Evolutionary conservation across 192 early-diverging fungal species (phyloP).

Genomic region (Backusella morwellensis): DNA sequence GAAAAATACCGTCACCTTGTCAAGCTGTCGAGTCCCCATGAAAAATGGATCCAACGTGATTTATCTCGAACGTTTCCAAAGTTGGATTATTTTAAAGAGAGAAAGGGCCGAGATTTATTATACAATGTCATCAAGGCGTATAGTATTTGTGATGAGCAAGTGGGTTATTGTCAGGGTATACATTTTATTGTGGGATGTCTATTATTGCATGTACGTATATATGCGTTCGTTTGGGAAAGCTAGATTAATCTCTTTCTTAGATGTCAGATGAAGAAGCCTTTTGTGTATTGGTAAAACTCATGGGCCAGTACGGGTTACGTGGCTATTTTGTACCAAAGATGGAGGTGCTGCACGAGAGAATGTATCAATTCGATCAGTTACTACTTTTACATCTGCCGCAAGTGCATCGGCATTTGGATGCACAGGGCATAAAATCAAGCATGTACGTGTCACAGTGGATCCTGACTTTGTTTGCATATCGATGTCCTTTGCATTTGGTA

Average conservation of each 20-base stretch:
- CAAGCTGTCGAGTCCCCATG: slow-evolving; percentile 61
- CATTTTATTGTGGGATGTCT: slow-evolving; percentile 91
- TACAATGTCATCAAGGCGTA: slow-evolving; percentile 94
- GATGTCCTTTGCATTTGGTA: slow-evolving; percentile 90
- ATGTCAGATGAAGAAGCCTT: slow-evolving; percentile 99
- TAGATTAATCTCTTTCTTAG: slow-evolving; percentile 37
- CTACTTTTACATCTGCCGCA: slow-evolving; percentile 78
- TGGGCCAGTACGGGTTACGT: slow-evolving; percentile 86
- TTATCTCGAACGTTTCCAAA: slow-evolving; percentile 91
- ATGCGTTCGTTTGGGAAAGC: too few species aligned
- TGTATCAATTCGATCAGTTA: slow-evolving; percentile 90
- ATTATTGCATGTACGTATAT: slow-evolving; percentile 59
- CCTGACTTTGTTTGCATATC: slow-evolving; percentile 98
- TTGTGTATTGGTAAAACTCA: slow-evolving; percentile 85
- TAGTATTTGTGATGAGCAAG: slow-evolving; percentile 84
- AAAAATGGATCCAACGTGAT: slow-evolving; percentile 91
- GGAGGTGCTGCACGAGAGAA: slow-evolving; percentile 81
- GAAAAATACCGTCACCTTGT: slow-evolving; percentile 73
- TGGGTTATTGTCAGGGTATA: slow-evolving; percentile 99
- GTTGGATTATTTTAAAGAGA: slow-evolving; percentile 77
- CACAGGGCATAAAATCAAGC: slow-evolving; percentile 81
- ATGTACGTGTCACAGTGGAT: slow-evolving; percentile 99
- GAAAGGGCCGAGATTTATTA: slow-evolving; percentile 84
- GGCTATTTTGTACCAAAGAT: slow-evolving; percentile 89
- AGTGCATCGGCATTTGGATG: slow-evolving; percentile 74